phyloP scores from a whole-genome alignment of 306 rosid species.

The Glycine latifolia region DNA sequence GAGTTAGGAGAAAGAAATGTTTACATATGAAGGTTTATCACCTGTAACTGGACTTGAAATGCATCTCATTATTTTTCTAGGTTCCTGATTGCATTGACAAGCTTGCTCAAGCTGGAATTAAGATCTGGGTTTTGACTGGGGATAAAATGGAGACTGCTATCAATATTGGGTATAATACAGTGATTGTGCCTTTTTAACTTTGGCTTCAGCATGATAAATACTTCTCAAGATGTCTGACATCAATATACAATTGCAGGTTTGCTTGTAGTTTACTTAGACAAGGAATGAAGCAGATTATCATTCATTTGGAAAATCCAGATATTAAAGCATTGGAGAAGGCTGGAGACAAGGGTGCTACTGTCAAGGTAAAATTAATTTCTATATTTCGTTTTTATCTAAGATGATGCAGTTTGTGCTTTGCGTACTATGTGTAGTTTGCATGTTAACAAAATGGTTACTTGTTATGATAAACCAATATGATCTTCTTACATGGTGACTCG shows the following conservation, averaged over 20 bases:
- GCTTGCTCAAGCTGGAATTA: constrained; percentile 97
- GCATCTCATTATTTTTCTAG: constrained; percentile 58
- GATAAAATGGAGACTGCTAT: constrained; percentile 99
- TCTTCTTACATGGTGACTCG: constrained; percentile 21
- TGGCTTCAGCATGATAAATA: constrained; percentile 28
- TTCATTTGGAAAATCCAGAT: constrained; percentile 73
- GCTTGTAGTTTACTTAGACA: constrained; percentile 97
- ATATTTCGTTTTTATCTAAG: neutral
- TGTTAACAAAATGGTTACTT: constrained; percentile 22
- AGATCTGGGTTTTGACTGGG: constrained; percentile 99
- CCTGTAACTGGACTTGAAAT: constrained; percentile 44
- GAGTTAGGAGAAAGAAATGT: constrained; percentile 45
- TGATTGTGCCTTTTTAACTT: constrained; percentile 18
- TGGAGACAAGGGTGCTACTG: constrained; percentile 70
- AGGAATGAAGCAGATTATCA: constrained; percentile 93
- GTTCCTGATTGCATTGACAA: constrained; percentile 95
- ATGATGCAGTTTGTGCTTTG: constrained; percentile 3
- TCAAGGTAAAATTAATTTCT: constrained; percentile 59
- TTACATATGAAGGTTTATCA: constrained; percentile 21
- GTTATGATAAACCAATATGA: constrained; percentile 1
- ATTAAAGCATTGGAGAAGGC: constrained; percentile 78
- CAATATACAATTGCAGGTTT: constrained; percentile 63
- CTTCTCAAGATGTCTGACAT: constrained; percentile 51
- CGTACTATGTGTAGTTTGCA: constrained; percentile 18
- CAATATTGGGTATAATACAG: constrained; percentile 82